Percentiles rank a stretch among this genome's conserved stretches.
Conservation (phyloP, 257 asterid genomes). For the Solanum verrucosum region DNA sequence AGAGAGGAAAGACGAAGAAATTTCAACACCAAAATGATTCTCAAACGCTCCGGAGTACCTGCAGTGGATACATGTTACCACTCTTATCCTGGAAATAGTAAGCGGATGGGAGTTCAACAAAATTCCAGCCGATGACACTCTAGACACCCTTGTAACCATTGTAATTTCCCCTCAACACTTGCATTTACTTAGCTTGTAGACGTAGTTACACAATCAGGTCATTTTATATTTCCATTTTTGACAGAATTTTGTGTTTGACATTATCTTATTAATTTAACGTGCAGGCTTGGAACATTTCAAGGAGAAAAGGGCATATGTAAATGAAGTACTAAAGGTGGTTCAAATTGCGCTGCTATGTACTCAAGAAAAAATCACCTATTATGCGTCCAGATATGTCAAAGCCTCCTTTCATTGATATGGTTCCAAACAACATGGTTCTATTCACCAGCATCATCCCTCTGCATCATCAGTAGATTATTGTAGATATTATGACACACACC, state of each 20-base stretch:
- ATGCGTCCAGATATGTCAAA: constrained; percentile 7
- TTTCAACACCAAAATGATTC: no score
- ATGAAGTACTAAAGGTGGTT: constrained; percentile 1
- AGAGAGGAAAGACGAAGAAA: no score
- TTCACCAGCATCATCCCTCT: background rate
- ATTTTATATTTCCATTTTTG: no score
- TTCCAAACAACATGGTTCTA: background rate
- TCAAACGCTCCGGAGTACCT: no score
- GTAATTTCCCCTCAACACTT: background rate
- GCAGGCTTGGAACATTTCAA: constrained; percentile 10
- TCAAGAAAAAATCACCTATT: background rate
- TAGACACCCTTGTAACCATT: constrained; percentile 2
- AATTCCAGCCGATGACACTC: background rate
- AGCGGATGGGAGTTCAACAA: constrained; percentile 2
- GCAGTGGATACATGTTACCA: no score
- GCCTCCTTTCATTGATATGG: background rate
- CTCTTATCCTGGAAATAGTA: constrained; percentile 1
- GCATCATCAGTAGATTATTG: background rate
- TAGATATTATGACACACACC: background rate
- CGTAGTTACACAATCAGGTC: background rate
- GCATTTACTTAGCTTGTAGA: background rate
- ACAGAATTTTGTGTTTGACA: background rate
- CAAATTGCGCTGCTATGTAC: constrained; percentile 7
- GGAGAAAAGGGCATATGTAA: background rate
- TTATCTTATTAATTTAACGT: background rate